Evolutionary conservation across 768 basidiomycete species (phyloP).

Genomic region (Termitomyces sp.): DNA sequence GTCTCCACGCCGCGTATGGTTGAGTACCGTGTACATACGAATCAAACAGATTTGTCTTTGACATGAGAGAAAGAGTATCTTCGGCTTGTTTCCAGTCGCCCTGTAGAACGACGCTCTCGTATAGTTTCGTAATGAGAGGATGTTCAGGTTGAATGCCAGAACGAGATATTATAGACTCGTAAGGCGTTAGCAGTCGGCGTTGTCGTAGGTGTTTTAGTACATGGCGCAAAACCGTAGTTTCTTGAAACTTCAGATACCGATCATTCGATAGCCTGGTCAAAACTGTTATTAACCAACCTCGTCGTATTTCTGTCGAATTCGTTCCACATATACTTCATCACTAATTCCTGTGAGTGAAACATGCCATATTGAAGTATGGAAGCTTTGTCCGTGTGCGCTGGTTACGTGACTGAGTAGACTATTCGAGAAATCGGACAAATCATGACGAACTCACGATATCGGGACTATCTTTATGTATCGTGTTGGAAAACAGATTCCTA

Average conservation of each 20-base stretch:
- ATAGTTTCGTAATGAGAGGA: slow-evolving; percentile 60
- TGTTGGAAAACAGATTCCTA: slow-evolving; percentile 55
- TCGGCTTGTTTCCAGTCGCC: slow-evolving; percentile 63
- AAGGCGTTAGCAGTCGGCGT: slow-evolving; percentile 64
- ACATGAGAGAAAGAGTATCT: slow-evolving; percentile 41
- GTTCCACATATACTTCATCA: slow-evolving; percentile 52
- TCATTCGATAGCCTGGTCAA: slow-evolving; percentile 5
- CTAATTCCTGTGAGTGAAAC: slow-evolving; percentile 56
- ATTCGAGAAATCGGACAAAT: background rate
- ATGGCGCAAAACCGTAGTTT: slow-evolving; percentile 59
- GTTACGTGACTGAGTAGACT: background rate
- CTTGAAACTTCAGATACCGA: slow-evolving; percentile 47
- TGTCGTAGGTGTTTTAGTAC: slow-evolving; percentile 75
- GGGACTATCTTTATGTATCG: slow-evolving; percentile 73
- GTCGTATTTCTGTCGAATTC: slow-evolving; percentile 47
- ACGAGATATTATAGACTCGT: slow-evolving; percentile 49
- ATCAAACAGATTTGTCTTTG: slow-evolving; percentile 56
- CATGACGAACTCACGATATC: slow-evolving; percentile 47
- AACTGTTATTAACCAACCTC: slow-evolving; percentile 40
- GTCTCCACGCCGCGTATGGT: slow-evolving; percentile 58
- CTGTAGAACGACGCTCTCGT: slow-evolving; percentile 57
- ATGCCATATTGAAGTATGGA: slow-evolving; percentile 79
- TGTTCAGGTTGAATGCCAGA: slow-evolving; percentile 60
- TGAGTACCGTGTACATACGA: slow-evolving; percentile 51
- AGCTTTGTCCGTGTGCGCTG: slow-evolving; percentile 68